Base-by-base conservation (phyloP, 768 basidiomycete genomes). In the Leccinum barrowsii region DNA sequence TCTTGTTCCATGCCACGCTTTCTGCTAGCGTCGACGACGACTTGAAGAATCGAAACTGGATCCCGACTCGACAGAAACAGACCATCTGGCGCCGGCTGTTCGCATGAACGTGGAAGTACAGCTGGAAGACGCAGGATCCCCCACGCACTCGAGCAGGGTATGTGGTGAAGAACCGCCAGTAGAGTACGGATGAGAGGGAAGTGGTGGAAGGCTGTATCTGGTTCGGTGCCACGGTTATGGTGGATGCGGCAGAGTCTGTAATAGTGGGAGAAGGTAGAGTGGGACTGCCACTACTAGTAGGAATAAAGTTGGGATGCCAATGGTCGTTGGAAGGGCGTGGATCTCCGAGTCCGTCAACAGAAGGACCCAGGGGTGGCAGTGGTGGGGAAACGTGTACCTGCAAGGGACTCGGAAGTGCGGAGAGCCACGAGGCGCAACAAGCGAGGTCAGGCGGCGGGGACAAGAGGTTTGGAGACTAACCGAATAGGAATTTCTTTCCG, bases 401-500 rank as follows among this genome's bases (percentile, higher is more conserved):
- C 69, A 48, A 73, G 72, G 24, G 24, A 26, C 24, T 26, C 24
- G 35, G 77, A 78, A 55, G 72, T 75, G 26, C 81, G 77, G 59
- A 83, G 67, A 22, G 76, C 75, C 59, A 79, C 76, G 47, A 82
- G 8, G 28, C 2, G 28, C 28, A 28, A 28, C 28, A 28, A 28
- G 28, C 28, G 28, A 28, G 28, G 28, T 28, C 28, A 28, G 28
- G 26, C 26, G 26, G 26, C 26, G 26, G 26, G 26, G 26, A 26
- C 26, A 26, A 28, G 28, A 28, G 28, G 28, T 28, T 28, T 28
- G 28, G 28, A 28, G 28, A 28, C 28, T 28, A 28, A 28, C 28
- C 28, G 28, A 28, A 28, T 28, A 28, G 28, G 28, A 28, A 28
- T 28, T 28, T 28, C 28, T 8, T 28, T 28, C 28, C 28, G 28